Conservation (phyloP, 2,329 filamentous ascomycete species). For the Hansfordia pulvinata region DNA sequence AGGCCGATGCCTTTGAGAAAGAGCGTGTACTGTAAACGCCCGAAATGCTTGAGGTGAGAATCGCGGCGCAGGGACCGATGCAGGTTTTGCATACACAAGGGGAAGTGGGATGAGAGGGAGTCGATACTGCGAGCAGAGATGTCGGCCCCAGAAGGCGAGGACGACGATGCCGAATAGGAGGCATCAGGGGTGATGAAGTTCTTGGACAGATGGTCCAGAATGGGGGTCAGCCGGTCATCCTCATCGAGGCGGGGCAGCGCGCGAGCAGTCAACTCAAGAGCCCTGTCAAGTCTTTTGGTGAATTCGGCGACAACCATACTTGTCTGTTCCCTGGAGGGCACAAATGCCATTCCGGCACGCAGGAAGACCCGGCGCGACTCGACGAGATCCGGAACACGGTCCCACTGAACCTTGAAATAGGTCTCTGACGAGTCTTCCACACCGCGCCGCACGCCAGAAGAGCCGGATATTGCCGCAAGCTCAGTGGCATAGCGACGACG, state of each 20-base stretch:
- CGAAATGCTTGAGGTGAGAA: constrained; percentile 84
- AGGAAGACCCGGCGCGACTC: constrained; percentile 67
- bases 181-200: constrained; percentile 90
- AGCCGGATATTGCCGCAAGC: constrained; percentile 36
- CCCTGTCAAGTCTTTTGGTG: constrained; percentile 61
- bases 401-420: constrained; percentile 97
- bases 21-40: constrained; percentile 84
- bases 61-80: constrained; percentile 79
- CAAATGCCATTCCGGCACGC: constrained; percentile 74
- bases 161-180: constrained; percentile 55
- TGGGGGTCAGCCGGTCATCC: constrained; percentile 71
- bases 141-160: constrained; percentile 52
- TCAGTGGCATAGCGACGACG: constrained; percentile 48
- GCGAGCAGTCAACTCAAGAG: constrained; percentile 82
- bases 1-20: constrained; percentile 95
- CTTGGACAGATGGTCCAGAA: constrained; percentile 70
- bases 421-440: constrained; percentile 61
- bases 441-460: constrained; percentile 21
- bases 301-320: constrained; percentile 88
- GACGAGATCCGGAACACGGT: constrained; percentile 78
- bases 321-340: constrained; percentile 73
- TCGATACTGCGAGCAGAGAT: constrained; percentile 74
- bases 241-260: constrained; percentile 87
- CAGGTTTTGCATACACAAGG: constrained; percentile 86
- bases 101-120: constrained; percentile 66